A percentile compares a stretch with the other conserved stretches of the same genome.
These are phyloP conservation scores for Yueomyces sp. DNA, from an alignment of 1,139 yeast species.

Conservation along the genomic window DNA sequence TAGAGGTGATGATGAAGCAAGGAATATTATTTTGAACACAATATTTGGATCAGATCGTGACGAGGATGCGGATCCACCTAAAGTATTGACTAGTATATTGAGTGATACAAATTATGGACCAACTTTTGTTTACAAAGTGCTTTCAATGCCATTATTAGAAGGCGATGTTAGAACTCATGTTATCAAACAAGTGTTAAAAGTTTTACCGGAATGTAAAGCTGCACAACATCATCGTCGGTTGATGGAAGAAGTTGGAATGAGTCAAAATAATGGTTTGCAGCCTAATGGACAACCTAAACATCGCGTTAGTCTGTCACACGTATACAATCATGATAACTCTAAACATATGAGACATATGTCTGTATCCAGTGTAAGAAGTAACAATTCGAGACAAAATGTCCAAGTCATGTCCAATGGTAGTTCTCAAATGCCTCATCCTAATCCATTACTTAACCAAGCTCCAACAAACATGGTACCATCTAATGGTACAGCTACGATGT, in stretches of 20 bases:
- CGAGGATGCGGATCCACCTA: conserved; percentile 22
- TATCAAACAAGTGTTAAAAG: conserved; percentile 45
- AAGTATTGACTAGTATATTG: conserved; percentile 38
- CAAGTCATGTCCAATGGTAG: not conserved
- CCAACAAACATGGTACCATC: conserved; percentile 1
- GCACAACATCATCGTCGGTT: conserved; percentile 72
- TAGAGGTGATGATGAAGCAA: conserved; percentile 51
- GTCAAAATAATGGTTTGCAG: conserved; percentile 7
- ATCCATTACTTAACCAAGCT: conserved; percentile 1
- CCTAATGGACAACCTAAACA: conserved; percentile 12
- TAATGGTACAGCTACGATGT: not conserved
- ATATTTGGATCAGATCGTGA: conserved; percentile 40
- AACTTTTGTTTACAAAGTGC: conserved; percentile 66
- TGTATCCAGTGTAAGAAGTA: conserved; percentile 21
- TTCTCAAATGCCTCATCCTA: not conserved
- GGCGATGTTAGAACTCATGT: conserved; percentile 46
- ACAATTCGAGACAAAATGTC: conserved; percentile 18
- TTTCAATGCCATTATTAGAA: conserved; percentile 52
- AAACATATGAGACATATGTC: conserved; percentile 22
- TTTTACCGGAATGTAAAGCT: conserved; percentile 46
- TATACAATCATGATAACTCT: conserved; percentile 12
- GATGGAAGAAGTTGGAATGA: conserved; percentile 84
- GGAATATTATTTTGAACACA: conserved; percentile 47
- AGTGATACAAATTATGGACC: conserved; percentile 64
- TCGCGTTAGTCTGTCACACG: conserved; percentile 17